A percentile compares a stretch with the other conserved stretches of the same genome.
Conservation (phyloP, 2,329 filamentous ascomycete species). For the Xylariaceae sp. region DNA sequence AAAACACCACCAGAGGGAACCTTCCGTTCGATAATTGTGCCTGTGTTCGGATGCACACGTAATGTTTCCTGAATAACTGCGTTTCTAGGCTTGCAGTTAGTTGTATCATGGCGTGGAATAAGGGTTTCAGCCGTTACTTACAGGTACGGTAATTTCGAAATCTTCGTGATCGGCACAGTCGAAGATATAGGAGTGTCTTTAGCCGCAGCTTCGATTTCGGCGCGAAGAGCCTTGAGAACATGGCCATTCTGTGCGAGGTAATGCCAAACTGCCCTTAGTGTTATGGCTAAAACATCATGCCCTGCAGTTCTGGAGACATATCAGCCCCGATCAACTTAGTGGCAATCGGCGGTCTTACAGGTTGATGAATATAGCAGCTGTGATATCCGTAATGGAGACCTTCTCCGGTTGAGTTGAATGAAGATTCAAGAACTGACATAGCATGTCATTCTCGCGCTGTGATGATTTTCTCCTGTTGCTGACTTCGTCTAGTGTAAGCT, state of each 20-base stretch:
- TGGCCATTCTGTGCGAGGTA: background rate
- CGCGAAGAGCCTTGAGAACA: background rate
- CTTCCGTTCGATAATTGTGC: slow-evolving; percentile 19
- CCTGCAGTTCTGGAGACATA: background rate
- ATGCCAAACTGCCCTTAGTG: background rate
- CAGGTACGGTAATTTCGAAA: background rate
- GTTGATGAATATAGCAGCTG: slow-evolving; percentile 11
- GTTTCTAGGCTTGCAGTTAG: background rate
- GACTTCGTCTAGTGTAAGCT: too few species aligned
- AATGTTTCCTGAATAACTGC: background rate
- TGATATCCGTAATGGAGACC: slow-evolving; percentile 1
- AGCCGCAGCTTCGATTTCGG: background rate
- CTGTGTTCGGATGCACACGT: slow-evolving; percentile 14
- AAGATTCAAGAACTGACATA: background rate
- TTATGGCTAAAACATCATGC: background rate
- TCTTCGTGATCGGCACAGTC: background rate
- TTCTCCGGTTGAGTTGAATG: background rate
- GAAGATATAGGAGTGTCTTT: background rate
- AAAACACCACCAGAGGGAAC: slow-evolving; percentile 3
- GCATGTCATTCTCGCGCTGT: slow-evolving; percentile 5
- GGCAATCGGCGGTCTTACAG: background rate
- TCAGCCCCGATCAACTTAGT: too few species aligned
- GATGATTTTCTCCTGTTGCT: too few species aligned
- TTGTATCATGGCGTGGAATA: too few species aligned
- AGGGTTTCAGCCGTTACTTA: background rate